Conservation (phyloP, 208 protist genomes). For the Trypanosoma conorhini region DNA sequence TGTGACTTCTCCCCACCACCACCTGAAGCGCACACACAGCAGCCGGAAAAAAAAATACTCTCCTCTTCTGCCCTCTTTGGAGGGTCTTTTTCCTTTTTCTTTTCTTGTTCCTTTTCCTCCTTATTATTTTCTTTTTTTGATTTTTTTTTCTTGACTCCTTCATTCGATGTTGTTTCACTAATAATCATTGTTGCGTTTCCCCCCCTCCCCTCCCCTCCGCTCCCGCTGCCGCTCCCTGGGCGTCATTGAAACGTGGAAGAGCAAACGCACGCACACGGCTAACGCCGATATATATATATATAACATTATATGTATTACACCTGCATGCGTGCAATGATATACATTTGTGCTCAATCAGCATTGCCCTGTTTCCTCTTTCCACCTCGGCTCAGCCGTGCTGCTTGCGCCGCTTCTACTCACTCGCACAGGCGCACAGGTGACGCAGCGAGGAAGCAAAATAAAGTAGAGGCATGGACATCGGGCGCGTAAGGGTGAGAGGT, state of each 20-base stretch:
- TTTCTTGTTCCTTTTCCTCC: neutral
- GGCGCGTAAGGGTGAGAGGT: neutral
- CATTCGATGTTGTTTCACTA: neutral
- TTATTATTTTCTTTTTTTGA: neutral
- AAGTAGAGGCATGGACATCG: too few species aligned
- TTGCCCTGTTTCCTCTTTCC: neutral
- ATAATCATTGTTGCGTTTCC: neutral
- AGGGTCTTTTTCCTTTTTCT: neutral
- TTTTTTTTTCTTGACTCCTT: neutral
- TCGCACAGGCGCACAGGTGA: too few species aligned
- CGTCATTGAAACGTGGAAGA: neutral
- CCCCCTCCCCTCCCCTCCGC: too few species aligned
- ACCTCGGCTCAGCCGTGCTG: neutral
- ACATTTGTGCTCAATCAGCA: neutral
- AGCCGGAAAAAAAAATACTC: neutral
- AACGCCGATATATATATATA: neutral
- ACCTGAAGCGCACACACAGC: neutral
- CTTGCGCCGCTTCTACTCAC: neutral
- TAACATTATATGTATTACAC: neutral
- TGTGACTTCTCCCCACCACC: neutral
- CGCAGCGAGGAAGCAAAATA: too few species aligned
- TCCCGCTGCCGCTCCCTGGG: too few species aligned
- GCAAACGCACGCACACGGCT: neutral
- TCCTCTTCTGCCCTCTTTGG: neutral
- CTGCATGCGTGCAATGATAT: neutral